Evolutionary conservation across 2,329 filamentous ascomycete genomes (phyloP).

Genomic region (Monosporascus cannonballus): DNA sequence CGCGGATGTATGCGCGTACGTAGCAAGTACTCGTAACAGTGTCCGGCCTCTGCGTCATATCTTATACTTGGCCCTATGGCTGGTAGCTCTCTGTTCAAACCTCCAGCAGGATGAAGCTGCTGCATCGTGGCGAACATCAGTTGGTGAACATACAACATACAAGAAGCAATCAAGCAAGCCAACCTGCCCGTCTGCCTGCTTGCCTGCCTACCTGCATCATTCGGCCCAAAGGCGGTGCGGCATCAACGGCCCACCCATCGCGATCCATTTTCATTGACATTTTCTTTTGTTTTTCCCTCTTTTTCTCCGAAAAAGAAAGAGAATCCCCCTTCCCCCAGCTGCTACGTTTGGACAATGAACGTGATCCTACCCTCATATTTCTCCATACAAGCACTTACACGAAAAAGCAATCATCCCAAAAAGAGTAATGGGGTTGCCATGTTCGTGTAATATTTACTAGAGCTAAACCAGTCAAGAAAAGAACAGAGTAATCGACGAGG

Average conservation of each 20-base stretch:
- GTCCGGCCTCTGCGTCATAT: neutral
- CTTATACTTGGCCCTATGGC: too few species aligned
- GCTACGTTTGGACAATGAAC: neutral
- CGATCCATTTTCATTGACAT: neutral
- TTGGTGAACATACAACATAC: neutral
- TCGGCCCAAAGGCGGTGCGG: neutral
- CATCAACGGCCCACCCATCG: neutral
- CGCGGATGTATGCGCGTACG: neutral
- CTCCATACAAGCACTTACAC: too few species aligned
- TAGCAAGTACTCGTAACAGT: neutral
- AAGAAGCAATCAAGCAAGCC: neutral
- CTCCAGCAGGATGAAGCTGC: neutral
- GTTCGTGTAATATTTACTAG: neutral
- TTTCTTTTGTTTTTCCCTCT: neutral
- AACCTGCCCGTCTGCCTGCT: too few species aligned
- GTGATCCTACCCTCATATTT: neutral
- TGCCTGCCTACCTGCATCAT: neutral
- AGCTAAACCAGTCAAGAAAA: neutral
- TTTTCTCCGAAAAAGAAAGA: neutral
- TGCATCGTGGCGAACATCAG: neutral
- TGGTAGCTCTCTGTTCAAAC: too few species aligned
- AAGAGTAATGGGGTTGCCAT: neutral
- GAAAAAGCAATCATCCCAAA: neutral
- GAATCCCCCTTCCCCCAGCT: neutral
- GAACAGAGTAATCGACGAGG: neutral